Conservation (phyloP, 1,284 basidiomycete species). For the Ceratobasidium sp. region DNA sequence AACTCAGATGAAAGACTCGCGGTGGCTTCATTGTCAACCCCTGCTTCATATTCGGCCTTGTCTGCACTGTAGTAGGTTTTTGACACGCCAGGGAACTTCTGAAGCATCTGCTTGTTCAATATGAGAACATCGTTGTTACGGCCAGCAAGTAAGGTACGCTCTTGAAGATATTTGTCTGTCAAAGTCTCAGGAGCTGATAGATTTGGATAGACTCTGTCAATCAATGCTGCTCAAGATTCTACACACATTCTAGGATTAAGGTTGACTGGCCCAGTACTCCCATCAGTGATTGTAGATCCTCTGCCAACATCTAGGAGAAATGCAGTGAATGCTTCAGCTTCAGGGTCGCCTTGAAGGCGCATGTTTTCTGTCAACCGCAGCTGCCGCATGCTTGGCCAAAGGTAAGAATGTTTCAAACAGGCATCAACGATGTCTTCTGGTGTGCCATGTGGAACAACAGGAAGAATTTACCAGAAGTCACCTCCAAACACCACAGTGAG, state of each 20-base stretch:
- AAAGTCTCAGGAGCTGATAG: constrained; percentile 30
- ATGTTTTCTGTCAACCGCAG: constrained; percentile 60
- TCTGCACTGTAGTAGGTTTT: too few species aligned
- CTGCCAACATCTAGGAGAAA: constrained; percentile 63
- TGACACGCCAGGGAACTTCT: too few species aligned
- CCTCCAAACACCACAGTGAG: too few species aligned
- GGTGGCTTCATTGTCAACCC: too few species aligned
- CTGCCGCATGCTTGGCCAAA: constrained; percentile 58
- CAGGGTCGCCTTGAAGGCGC: constrained; percentile 54
- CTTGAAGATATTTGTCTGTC: too few species aligned
- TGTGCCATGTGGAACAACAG: constrained; percentile 59
- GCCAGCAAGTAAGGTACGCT: too few species aligned
- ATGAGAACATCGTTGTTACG: too few species aligned
- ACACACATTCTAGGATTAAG: constrained; percentile 56
- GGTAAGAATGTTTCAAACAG: constrained; percentile 56
- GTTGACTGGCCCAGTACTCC: constrained; percentile 50
- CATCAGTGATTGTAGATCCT: constrained; percentile 53
- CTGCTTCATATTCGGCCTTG: too few species aligned
- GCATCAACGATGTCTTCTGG: constrained; percentile 59
- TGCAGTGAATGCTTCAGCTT: constrained; percentile 57
- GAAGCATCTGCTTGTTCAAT: too few species aligned
- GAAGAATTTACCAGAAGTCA: constrained; percentile 62
- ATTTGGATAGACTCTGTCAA: constrained; percentile 57
- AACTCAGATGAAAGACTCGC: too few species aligned
- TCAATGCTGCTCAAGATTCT: constrained; percentile 53